phyloP scores from a whole-genome alignment of 345 rosid genomes.

The Acer saccharum region DNA sequence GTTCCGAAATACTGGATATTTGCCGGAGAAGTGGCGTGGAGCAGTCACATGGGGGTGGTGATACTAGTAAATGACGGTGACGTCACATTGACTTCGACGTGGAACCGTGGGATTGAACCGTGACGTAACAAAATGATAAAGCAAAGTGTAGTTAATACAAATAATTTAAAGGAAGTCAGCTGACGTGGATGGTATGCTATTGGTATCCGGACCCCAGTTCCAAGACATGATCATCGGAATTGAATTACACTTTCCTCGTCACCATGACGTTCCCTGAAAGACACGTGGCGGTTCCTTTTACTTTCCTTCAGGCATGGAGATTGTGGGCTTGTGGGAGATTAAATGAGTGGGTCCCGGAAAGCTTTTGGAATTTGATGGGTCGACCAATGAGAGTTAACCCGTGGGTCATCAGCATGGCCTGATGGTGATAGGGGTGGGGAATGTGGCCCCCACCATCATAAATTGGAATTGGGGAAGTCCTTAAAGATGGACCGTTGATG shows the following conservation, averaged over 20 bases:
- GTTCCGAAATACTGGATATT: constrained; percentile 25
- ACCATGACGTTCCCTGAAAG: constrained; percentile 32
- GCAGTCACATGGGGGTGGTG: constrained; percentile 25
- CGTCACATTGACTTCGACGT: constrained; percentile 33
- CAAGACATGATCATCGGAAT: constrained; percentile 36
- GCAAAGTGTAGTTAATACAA: not conserved
- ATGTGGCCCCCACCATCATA: constrained; percentile 23
- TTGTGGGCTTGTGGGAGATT: constrained; percentile 5
- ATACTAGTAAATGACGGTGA: constrained; percentile 16
- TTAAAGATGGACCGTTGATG: constrained; percentile 34
- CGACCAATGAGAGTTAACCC: not conserved
- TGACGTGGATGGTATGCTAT: constrained; percentile 17
- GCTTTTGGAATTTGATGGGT: not conserved
- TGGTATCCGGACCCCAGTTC: constrained; percentile 3
- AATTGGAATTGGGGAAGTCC: constrained; percentile 5
- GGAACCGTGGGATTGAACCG: constrained; percentile 15
- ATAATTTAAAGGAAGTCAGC: not conserved
- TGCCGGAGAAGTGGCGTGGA: constrained; percentile 22
- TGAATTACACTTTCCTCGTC: constrained; percentile 36
- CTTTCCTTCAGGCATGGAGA: constrained; percentile 49
- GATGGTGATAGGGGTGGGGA: not conserved
- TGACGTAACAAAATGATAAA: constrained; percentile 22
- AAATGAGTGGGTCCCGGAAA: not conserved
- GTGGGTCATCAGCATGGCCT: not conserved
- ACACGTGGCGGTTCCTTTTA: constrained; percentile 34